Evolutionary conservation across 1,284 basidiomycete genomes (phyloP).

Genomic region (Boletellus deceptivus): DNA sequence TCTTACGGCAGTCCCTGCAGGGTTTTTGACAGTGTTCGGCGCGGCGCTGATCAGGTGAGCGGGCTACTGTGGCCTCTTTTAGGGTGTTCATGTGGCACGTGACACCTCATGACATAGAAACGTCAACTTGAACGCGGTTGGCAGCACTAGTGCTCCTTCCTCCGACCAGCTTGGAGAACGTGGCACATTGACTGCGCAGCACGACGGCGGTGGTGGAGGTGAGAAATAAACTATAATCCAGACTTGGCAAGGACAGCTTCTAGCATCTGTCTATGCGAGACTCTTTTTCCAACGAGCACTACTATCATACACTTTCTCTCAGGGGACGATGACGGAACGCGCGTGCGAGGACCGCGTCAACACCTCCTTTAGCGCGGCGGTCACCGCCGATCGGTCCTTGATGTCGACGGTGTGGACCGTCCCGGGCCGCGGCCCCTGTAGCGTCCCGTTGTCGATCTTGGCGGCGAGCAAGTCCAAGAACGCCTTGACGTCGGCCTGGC

Average conservation of each 20-base stretch:
- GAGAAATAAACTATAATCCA: background rate
- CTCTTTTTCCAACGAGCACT: no score
- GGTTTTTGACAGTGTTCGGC: slow-evolving; percentile 7
- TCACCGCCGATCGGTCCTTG: slow-evolving; percentile 20
- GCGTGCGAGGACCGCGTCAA: slow-evolving; percentile 27
- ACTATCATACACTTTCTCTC: background rate
- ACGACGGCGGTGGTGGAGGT: background rate
- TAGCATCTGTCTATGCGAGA: no score
- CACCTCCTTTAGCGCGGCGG: slow-evolving; percentile 21
- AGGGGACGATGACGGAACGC: slow-evolving; percentile 33
- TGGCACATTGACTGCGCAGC: background rate
- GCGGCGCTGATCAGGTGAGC: slow-evolving; percentile 7
- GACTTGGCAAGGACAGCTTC: no score
- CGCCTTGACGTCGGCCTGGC: slow-evolving; percentile 25
- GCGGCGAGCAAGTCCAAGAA: slow-evolving; percentile 29
- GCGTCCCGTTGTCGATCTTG: slow-evolving; percentile 31
- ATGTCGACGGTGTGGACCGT: slow-evolving; percentile 24
- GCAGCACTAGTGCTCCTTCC: no score
- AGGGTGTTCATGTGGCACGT: background rate
- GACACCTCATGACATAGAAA: slow-evolving; percentile 3
- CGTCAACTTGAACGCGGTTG: slow-evolving; percentile 1
- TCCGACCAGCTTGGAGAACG: background rate
- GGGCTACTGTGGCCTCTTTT: background rate
- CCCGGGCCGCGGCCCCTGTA: slow-evolving; percentile 25
- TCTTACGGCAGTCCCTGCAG: slow-evolving; percentile 9